Conservation (phyloP, 768 basidiomycete genomes). For the Dacryopinax primogenitus region DNA sequence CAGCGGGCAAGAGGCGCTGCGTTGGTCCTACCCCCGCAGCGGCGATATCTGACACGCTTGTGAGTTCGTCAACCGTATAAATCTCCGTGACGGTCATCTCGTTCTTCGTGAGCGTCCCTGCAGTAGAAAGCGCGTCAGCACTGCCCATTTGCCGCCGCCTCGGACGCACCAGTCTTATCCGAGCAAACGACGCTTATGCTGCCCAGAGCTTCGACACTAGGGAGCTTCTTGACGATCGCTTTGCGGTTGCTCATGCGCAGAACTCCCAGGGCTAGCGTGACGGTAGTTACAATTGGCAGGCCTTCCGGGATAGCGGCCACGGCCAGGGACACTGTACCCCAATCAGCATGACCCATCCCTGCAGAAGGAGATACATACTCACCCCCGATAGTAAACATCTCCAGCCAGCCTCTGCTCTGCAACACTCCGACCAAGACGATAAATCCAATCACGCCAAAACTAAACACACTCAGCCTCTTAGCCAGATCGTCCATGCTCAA, state of each 20-base stretch:
- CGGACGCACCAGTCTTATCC: slow-evolving; percentile 72
- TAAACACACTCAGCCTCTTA: slow-evolving; percentile 75
- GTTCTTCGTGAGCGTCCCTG: slow-evolving; percentile 85
- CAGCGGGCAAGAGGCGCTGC: slow-evolving; percentile 43
- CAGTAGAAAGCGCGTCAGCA: neutral
- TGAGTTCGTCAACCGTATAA: slow-evolving; percentile 73
- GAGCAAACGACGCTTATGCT: slow-evolving; percentile 96
- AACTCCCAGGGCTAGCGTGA: slow-evolving; percentile 89
- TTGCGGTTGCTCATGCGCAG: slow-evolving; percentile 87
- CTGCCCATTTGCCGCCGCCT: too few species aligned
- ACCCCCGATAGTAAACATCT: slow-evolving; percentile 99
- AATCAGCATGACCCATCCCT: neutral
- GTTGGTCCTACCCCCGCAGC: slow-evolving; percentile 2
- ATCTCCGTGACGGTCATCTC: slow-evolving; percentile 87
- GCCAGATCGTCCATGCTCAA: slow-evolving; percentile 94
- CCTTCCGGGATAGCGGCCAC: slow-evolving; percentile 99
- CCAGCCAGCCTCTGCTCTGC: slow-evolving; percentile 79
- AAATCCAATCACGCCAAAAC: slow-evolving; percentile 87
- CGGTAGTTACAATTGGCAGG: slow-evolving; percentile 90
- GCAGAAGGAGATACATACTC: slow-evolving; percentile 20
- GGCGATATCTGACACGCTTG: slow-evolving; percentile 36
- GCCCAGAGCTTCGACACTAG: slow-evolving; percentile 86
- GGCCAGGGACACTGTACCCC: slow-evolving; percentile 72
- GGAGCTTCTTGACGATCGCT: slow-evolving; percentile 93
- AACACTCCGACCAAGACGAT: slow-evolving; percentile 83